Evolutionary conservation across 192 early-diverging fungal species (phyloP).

Genomic region (Jimgerdemannia flammicorona): DNA sequence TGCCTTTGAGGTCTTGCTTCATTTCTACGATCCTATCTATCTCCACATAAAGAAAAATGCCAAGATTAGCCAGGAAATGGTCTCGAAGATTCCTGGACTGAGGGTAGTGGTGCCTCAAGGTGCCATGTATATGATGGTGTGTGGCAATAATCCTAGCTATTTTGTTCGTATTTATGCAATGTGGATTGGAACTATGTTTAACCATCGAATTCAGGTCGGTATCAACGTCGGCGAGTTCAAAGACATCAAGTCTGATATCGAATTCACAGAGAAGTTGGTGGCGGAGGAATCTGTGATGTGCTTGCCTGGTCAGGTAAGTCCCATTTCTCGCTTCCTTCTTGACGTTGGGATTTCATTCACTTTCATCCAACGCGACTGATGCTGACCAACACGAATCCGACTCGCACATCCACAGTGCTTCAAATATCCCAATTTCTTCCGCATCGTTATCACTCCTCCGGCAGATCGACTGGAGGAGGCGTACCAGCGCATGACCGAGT

Average conservation of each 20-base stretch:
- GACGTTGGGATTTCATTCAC: neutral
- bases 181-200: neutral
- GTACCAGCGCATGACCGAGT: conserved; percentile 70
- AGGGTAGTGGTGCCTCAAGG: conserved; percentile 81
- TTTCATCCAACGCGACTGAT: too few relatives aligned
- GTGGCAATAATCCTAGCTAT: neutral
- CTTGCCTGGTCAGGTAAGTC: conserved; percentile 68
- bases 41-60: conserved; percentile 49
- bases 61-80: conserved; percentile 52
- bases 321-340: neutral
- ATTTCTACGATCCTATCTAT: too few relatives aligned
- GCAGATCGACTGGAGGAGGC: conserved; percentile 68
- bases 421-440: conserved; percentile 72
- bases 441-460: conserved; percentile 82
- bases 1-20: neutral
- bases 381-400: neutral
- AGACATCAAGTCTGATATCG: conserved; percentile 71
- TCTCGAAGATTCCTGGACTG: conserved; percentile 67
- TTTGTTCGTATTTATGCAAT: conserved; percentile 1
- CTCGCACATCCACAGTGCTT: conserved; percentile 47
- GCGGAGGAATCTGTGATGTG: conserved; percentile 83
- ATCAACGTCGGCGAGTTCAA: conserved; percentile 65
- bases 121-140: conserved; percentile 89
- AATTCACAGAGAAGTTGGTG: conserved; percentile 77
- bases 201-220: conserved; percentile 31